Evolutionary conservation across 108 stramenopile species (phyloP), one percentile per base, ranked within the genome.

Genomic region (Parmales sp.): DNA sequence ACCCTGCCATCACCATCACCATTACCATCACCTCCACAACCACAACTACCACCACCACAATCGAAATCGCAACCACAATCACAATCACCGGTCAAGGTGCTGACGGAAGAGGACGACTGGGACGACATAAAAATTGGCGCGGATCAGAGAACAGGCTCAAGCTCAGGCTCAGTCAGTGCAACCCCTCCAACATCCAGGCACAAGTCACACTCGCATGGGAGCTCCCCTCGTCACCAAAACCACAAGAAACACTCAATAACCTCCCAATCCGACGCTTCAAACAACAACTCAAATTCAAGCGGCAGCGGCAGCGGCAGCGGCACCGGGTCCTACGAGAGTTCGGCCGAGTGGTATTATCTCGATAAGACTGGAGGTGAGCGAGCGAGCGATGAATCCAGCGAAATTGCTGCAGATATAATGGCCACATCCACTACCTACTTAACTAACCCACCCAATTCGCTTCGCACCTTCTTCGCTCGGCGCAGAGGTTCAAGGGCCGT

Each of bases 71-170:
- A 11, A 60, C 54, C 54, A 28, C 16, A 28, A 60, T 16, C 16
- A 34, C 6, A 34, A 7, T n/a, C n/a, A n/a, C n/a, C n/a, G n/a
- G n/a, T n/a, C 31, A 11, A 60, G 8, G 54, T 60, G 26, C n/a
- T 20, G 4, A 60, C 29, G 54, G 54, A 11, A 0, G 54, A 60
- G 54, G 54, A 60, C 54, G 31, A 34, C 26, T 60, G 54, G 54
- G 54, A 60, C 54, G 54, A 60, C 29, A 60, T 60, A 13, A 60
- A 60, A 34, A 60, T 60, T 60, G 54, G 54, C 2, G 54, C 29
- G 26, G 26, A 3, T 34, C 20, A 11, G 31, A 34, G 31, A 8
- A 43, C 8, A 43, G 8, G 41, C 41, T 43, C 8, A 43, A 43
- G 11, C 41, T 43, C 41, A 43, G n/a, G n/a, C n/a, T n/a, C n/a